phyloP scores from a whole-genome alignment of 371 early-diverging fungal species.

The Dipsacomyces acuminosporus region DNA sequence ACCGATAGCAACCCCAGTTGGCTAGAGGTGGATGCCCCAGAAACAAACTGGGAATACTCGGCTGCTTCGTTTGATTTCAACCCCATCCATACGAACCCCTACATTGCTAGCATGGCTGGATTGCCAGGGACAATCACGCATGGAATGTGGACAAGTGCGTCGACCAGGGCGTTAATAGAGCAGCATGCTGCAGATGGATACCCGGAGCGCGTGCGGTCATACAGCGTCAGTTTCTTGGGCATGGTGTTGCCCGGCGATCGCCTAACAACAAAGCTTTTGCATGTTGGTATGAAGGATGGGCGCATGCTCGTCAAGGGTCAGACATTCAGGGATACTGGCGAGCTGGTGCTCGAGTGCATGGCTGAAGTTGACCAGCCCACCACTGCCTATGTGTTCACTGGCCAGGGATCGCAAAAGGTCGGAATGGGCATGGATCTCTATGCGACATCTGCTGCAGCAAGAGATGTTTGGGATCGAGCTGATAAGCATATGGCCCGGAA shows the following conservation, averaged over 20 bases:
- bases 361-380: constrained; percentile 90
- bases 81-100: constrained; percentile 93
- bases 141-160: constrained; percentile 94
- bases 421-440: constrained; percentile 96
- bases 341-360: constrained; percentile 77
- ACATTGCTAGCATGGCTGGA: constrained; percentile 83
- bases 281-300: constrained; percentile 93
- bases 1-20: background rate
- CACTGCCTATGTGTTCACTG: constrained; percentile 93
- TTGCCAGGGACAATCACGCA: constrained; percentile 90
- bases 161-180: constrained; percentile 89
- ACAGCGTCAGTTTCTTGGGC: constrained; percentile 73
- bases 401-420: constrained; percentile 93
- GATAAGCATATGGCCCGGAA: constrained; percentile 79
- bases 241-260: constrained; percentile 87
- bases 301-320: constrained; percentile 85
- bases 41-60: constrained; percentile 76
- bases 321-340: constrained; percentile 75
- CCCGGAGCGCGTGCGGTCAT: constrained; percentile 79
- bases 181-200: constrained; percentile 87
- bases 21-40: constrained; percentile 7
- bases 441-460: constrained; percentile 73
- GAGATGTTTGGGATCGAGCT: constrained; percentile 86
- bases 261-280: constrained; percentile 80
- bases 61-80: constrained; percentile 82